Percentiles rank a stretch among this genome's conserved stretches.
Conservation (phyloP, 2,329 filamentous ascomycete genomes). For the Colletotrichum liaoningense region DNA sequence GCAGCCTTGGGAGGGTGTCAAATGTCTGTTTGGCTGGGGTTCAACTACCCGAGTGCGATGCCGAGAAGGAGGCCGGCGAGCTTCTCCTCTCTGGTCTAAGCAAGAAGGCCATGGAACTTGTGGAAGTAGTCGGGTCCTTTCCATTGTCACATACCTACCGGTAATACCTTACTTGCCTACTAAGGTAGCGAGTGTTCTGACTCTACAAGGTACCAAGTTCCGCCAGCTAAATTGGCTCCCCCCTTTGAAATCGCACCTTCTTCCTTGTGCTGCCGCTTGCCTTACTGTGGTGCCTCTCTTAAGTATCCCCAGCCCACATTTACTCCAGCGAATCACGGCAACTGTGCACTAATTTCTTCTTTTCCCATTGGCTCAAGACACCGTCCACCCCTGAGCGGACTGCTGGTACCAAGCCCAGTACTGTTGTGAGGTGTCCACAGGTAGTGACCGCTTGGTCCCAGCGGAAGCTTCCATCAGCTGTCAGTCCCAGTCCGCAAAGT, state of each 20-base stretch:
- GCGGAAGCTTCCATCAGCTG: conserved; percentile 28
- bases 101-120: no score
- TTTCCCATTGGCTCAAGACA: conserved; percentile 15
- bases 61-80: conserved; percentile 16
- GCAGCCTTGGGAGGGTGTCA: conserved; percentile 1
- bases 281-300: neutral
- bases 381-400: conserved; percentile 18
- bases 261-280: neutral
- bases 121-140: neutral
- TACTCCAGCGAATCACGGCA: conserved; percentile 20
- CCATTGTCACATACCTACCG: neutral
- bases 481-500: conserved; percentile 3
- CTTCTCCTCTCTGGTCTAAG: conserved; percentile 1
- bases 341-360: conserved; percentile 30
- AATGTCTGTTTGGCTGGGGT: neutral
- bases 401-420: conserved; percentile 20
- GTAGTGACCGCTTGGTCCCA: conserved; percentile 10
- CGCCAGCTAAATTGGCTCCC: neutral
- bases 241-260: conserved; percentile 1
- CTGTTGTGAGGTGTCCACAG: conserved; percentile 1
- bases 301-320: neutral
- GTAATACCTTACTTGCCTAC: no score
- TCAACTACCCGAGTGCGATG: conserved; percentile 21
- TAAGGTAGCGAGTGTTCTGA: neutral
- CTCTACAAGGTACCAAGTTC: neutral